Percentiles rank a stretch among this genome's conserved stretches.
Evolutionary conservation across 495 filamentous ascomycete genomes (phyloP).

Genomic region (Ascodesmis nigricans): DNA sequence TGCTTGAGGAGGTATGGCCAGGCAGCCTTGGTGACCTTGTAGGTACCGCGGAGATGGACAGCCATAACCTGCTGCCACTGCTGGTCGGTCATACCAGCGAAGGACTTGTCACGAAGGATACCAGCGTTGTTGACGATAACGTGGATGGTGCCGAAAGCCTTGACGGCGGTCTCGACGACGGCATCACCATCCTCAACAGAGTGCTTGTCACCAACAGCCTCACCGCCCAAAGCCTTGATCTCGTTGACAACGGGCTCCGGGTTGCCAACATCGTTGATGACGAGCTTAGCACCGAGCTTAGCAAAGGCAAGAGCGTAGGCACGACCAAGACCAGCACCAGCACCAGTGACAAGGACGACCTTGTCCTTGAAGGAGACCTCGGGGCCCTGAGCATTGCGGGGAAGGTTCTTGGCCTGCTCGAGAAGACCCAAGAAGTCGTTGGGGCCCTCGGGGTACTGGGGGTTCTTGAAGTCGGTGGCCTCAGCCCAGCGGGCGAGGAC

Average conservation of each 20-base stretch:
- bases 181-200: slow-evolving; percentile 84
- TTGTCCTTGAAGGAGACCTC: slow-evolving; percentile 73
- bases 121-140: slow-evolving; percentile 94
- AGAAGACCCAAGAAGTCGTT: slow-evolving; percentile 76
- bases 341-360: slow-evolving; percentile 82
- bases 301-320: slow-evolving; percentile 83
- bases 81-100: slow-evolving; percentile 89
- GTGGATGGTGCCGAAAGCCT: slow-evolving; percentile 82
- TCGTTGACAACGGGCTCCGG: slow-evolving; percentile 84
- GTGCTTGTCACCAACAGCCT: slow-evolving; percentile 84
- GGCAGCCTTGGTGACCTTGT: slow-evolving; percentile 90
- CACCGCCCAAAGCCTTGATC: slow-evolving; percentile 71
- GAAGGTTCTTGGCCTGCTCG: slow-evolving; percentile 62
- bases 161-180: slow-evolving; percentile 81
- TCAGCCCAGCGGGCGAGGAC: slow-evolving; percentile 73
- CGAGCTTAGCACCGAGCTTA: slow-evolving; percentile 67
- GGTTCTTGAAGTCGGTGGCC: slow-evolving; percentile 67
- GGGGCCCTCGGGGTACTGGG: slow-evolving; percentile 63
- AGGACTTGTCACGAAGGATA: slow-evolving; percentile 93
- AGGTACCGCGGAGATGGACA: slow-evolving; percentile 86
- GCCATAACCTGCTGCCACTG: slow-evolving; percentile 82
- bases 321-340: slow-evolving; percentile 79
- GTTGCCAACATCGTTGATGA: slow-evolving; percentile 86
- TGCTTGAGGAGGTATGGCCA: slow-evolving; percentile 98
- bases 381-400: slow-evolving; percentile 49